Base-by-base conservation (phyloP, 306 rosid genomes). In the Canavalia gladiata region DNA sequence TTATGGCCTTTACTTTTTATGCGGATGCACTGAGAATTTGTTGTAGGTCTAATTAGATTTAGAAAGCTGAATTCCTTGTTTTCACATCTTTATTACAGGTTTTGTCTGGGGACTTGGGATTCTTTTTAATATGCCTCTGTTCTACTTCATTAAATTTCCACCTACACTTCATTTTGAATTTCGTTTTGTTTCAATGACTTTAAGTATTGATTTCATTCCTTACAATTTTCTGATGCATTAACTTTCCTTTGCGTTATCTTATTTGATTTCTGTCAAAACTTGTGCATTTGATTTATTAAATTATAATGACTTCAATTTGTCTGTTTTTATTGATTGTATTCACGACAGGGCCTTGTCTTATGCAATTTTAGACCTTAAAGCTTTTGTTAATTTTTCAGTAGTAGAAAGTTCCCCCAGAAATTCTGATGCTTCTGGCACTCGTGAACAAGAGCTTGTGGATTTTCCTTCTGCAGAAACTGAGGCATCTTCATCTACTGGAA, bases 401-500 rank as follows among this genome's bases (percentile, higher is more conserved):
- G 97, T 88, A 52, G 97, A 93, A 83, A 78, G 66, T 62, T 87
- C 90, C n/a, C 67, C 87, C 42, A 51, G 86, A 60, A 49, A 70
- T 78, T 65, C 82, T 46, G 83, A 37, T 76, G 81, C 59, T 87
- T 78, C 92, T 54, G 50, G 31, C 71, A 46, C 45, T 72, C 54
- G 34, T 51, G 87, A 66, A 72, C 87, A 80, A 74, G 93, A 90
- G 65, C 64, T 86, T 46, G 82, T 62, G 58, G 58, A 87, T 5
- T 78, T 86, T 80, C 18, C 89, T 75, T 76, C 87, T 57, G 84
- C 70, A 76, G 89, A 78, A 78, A 52, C 80, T 72, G 68, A 72
- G 68, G 85, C 75, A 60, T 56, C 87, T 79, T 62, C 77, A 60
- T 76, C 83, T 79, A 81, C 80, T 77, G 80, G 70, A 39, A 81